Percentiles rank a stretch among this genome's conserved stretches.
These are phyloP conservation scores for Phaeosphaeriaceae sp. DNA, from an alignment of 2,329 filamentous ascomycete genomes.

Conservation along the genomic window DNA sequence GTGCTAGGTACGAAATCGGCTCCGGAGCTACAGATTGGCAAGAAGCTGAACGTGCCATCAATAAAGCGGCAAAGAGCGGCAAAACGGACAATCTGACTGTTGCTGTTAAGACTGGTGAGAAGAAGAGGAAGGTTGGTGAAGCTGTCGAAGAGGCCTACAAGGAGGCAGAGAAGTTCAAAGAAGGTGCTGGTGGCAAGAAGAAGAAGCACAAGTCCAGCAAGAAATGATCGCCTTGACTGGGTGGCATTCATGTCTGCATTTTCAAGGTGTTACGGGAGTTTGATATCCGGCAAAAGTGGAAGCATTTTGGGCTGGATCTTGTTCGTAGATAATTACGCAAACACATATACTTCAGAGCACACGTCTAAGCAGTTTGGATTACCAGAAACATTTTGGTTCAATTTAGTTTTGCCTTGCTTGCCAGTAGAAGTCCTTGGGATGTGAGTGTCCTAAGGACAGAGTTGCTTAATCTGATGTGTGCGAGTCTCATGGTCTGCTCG, in stretches of 20 bases:
- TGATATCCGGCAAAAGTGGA: background rate
- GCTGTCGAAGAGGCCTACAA: slow-evolving; percentile 57
- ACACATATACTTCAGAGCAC: too few species aligned
- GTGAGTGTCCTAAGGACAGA: too few species aligned
- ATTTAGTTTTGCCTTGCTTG: too few species aligned
- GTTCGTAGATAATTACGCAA: background rate
- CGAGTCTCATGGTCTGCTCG: background rate
- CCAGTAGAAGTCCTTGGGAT: too few species aligned
- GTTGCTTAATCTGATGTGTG: too few species aligned
- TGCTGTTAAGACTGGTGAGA: slow-evolving; percentile 79
- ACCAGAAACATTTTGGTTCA: too few species aligned
- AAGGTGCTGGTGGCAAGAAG: slow-evolving; percentile 44
- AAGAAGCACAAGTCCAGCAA: slow-evolving; percentile 51
- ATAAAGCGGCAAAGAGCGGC: slow-evolving; percentile 52
- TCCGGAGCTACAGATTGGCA: slow-evolving; percentile 62
- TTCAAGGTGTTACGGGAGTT: background rate
- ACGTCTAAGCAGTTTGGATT: too few species aligned
- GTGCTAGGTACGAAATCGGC: slow-evolving; percentile 53
- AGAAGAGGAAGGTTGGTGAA: slow-evolving; percentile 75
- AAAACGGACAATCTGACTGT: slow-evolving; percentile 70
- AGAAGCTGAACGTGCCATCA: slow-evolving; percentile 76
- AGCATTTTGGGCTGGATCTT: background rate
- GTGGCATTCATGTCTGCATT: background rate
- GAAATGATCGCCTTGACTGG: slow-evolving; percentile 28
- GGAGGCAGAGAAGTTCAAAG: slow-evolving; percentile 45